Evolutionary conservation across 495 filamentous ascomycete genomes (phyloP).

Genomic region (Tuber calosporum): DNA sequence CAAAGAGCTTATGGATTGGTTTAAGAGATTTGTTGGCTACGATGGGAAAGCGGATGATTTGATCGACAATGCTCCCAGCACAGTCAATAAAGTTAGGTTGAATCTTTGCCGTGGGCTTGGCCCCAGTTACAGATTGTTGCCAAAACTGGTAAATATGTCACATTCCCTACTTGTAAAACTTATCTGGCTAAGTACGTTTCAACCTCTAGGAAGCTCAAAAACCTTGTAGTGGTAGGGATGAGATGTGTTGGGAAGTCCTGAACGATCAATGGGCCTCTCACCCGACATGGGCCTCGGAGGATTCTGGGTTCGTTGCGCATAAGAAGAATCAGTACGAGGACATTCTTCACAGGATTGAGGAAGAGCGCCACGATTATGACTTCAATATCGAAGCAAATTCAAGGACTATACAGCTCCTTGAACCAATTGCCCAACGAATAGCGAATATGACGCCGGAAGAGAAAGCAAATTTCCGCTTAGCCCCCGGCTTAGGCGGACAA

Average conservation of each 20-base stretch:
- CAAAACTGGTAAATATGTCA: slow-evolving; percentile 56
- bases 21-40: slow-evolving; percentile 68
- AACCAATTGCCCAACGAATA: slow-evolving; percentile 86
- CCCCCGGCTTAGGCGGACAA: slow-evolving; percentile 77
- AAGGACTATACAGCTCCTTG: slow-evolving; percentile 87
- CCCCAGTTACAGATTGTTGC: slow-evolving; percentile 87
- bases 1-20: slow-evolving; percentile 73
- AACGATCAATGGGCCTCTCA: slow-evolving; percentile 99
- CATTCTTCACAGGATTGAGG: slow-evolving; percentile 87
- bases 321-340: slow-evolving; percentile 93
- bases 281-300: slow-evolving; percentile 97
- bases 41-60: slow-evolving; percentile 62
- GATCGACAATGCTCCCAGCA: slow-evolving; percentile 69
- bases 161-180: slow-evolving; percentile 6
- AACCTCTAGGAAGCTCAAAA: slow-evolving; percentile 62
- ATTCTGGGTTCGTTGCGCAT: slow-evolving; percentile 96
- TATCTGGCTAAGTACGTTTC: slow-evolving; percentile 12
- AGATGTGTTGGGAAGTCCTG: slow-evolving; percentile 80
- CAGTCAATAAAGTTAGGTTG: slow-evolving; percentile 69
- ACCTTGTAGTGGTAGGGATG: slow-evolving; percentile 84
- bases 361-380: slow-evolving; percentile 97
- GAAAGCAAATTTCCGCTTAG: slow-evolving; percentile 63
- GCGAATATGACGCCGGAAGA: slow-evolving; percentile 64
- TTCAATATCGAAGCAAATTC: slow-evolving; percentile 91
- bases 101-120: slow-evolving; percentile 89